phyloP scores from a whole-genome alignment of 2,329 filamentous ascomycete species.

The Juglanconis sp. region DNA sequence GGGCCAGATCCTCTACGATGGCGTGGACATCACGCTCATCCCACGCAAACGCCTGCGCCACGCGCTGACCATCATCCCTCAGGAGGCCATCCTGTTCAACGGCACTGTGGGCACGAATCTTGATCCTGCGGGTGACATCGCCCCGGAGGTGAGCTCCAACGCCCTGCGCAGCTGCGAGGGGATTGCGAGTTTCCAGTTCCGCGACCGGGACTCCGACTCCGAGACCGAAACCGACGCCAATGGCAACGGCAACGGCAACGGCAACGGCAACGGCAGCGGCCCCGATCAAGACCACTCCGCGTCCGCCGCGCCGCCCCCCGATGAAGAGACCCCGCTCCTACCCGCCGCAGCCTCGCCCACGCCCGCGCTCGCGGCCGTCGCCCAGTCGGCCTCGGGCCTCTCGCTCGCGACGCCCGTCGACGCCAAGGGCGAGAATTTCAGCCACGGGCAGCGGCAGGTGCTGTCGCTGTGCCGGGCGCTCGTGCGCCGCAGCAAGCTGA shows the following conservation, averaged over 20 bases:
- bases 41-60: slow-evolving; percentile 32
- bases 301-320: not conserved
- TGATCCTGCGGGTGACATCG: slow-evolving; percentile 59
- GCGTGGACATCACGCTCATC: slow-evolving; percentile 31
- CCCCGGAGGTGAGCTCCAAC: slow-evolving; percentile 50
- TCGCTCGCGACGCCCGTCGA: slow-evolving; percentile 46
- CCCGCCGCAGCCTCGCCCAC: slow-evolving; percentile 1
- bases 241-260: slow-evolving; percentile 25
- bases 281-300: slow-evolving; percentile 9
- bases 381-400: slow-evolving; percentile 24
- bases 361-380: slow-evolving; percentile 20
- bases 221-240: slow-evolving; percentile 28
- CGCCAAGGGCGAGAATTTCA: slow-evolving; percentile 53
- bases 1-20: slow-evolving; percentile 33
- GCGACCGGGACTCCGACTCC: slow-evolving; percentile 31
- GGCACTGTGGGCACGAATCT: slow-evolving; percentile 51
- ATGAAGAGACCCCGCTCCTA: slow-evolving; percentile 19
- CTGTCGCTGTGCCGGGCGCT: slow-evolving; percentile 56
- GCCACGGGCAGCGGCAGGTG: slow-evolving; percentile 56
- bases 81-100: slow-evolving; percentile 36
- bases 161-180: slow-evolving; percentile 62
- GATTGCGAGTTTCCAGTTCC: slow-evolving; percentile 48
- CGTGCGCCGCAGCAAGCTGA: slow-evolving; percentile 51
- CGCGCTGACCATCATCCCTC: slow-evolving; percentile 37
- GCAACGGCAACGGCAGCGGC: slow-evolving; percentile 20